phyloP scores from a whole-genome alignment of 345 rosid species.

The Moringa oleifera region DNA sequence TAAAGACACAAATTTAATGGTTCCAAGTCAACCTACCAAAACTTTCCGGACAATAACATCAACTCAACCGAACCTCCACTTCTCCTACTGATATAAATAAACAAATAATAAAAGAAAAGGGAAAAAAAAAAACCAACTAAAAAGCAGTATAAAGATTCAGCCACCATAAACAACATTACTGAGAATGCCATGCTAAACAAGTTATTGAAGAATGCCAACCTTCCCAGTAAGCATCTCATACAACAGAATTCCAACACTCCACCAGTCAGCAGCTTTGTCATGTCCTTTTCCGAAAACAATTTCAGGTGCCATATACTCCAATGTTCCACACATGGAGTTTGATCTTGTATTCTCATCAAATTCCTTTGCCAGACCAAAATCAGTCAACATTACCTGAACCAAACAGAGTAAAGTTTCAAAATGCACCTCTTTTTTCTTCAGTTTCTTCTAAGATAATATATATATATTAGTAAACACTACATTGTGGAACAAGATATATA shows the following conservation, averaged over 20 bases:
- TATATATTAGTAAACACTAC: no score
- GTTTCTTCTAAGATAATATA: no score
- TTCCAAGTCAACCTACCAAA: neutral
- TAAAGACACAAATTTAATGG: neutral
- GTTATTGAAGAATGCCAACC: conserved; percentile 29
- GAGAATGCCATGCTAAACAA: neutral
- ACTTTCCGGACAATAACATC: neutral
- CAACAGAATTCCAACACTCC: conserved; percentile 87
- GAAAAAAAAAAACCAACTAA: neutral
- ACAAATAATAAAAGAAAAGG: no score
- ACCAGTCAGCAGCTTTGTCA: conserved; percentile 95
- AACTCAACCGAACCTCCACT: no score
- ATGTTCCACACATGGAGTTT: conserved; percentile 89
- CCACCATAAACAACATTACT: neutral
- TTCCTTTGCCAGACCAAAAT: conserved; percentile 88
- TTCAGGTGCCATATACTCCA: conserved; percentile 97
- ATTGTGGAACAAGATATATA: no score
- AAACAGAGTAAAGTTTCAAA: conserved; percentile 12
- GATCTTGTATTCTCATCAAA: conserved; percentile 80
- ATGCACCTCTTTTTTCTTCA: no score
- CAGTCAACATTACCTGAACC: conserved; percentile 68
- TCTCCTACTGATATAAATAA: no score
- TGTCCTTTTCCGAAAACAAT: conserved; percentile 86
- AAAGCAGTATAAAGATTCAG: no score
- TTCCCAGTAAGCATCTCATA: conserved; percentile 95